These are phyloP conservation scores for Silene latifolia DNA, from an alignment of 148 eudicot genomes.

Conservation along the genomic window DNA sequence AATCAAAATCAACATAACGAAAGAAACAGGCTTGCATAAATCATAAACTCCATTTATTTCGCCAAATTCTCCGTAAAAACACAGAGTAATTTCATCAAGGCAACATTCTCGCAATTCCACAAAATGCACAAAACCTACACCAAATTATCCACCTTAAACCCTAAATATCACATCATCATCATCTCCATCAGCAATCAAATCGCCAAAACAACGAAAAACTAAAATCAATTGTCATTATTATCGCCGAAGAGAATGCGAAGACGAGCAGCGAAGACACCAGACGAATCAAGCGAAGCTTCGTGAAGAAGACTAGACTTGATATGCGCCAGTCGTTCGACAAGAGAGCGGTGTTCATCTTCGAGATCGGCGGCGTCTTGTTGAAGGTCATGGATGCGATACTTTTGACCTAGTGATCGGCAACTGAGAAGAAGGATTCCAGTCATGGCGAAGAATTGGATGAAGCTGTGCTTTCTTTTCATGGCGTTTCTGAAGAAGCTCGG, in stretches of 20 bases:
- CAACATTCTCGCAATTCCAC: background rate
- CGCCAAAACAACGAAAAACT: background rate
- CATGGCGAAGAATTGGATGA: conserved; percentile 75
- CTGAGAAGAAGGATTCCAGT: conserved; percentile 65
- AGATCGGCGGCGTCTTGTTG: conserved; percentile 46
- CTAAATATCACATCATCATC: conserved; percentile 14
- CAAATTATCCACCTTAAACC: conserved; percentile 4
- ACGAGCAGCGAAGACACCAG: conserved; percentile 52
- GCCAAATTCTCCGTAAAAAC: background rate
- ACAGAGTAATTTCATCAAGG: background rate
- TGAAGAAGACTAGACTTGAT: conserved; percentile 49
- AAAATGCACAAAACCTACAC: conserved; percentile 6
- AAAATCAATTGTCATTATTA: conserved; percentile 23
- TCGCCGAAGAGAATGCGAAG: conserved; percentile 50
- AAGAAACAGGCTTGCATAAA: background rate
- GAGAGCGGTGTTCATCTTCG: conserved; percentile 41
- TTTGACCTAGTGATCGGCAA: conserved; percentile 61
- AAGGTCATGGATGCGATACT: conserved; percentile 65
- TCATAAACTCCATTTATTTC: background rate
- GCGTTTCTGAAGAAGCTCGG: conserved; percentile 52
- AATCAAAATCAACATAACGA: background rate
- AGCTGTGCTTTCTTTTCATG: conserved; percentile 56
- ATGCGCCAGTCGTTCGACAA: conserved; percentile 38
- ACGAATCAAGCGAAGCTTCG: conserved; percentile 56
- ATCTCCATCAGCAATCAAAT: background rate